Evolutionary conservation across 2,329 filamentous ascomycete genomes (phyloP).

Genomic region (Phialophora tarda): DNA sequence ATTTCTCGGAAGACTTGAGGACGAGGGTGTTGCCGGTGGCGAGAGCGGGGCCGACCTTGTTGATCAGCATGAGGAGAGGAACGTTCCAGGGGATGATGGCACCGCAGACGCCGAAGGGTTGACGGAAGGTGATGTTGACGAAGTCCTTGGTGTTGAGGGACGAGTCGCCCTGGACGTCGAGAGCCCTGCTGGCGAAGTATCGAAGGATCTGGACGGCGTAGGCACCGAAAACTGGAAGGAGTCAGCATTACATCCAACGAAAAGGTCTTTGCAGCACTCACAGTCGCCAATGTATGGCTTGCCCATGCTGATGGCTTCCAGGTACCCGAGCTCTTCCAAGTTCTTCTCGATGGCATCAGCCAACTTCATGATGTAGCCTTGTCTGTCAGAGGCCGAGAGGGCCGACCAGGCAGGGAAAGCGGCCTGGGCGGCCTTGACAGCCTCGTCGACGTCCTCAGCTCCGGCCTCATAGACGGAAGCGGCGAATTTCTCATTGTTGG

Average conservation of each 20-base stretch:
- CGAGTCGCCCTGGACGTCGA: constrained; percentile 52
- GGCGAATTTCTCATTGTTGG: constrained; percentile 43
- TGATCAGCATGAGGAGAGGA: constrained; percentile 51
- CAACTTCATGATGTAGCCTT: constrained; percentile 49
- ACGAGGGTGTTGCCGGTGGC: constrained; percentile 63
- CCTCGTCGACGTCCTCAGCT: constrained; percentile 44
- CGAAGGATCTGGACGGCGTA: constrained; percentile 72
- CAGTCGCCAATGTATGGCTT: constrained; percentile 55
- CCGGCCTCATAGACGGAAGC: constrained; percentile 43
- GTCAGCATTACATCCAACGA: background rate
- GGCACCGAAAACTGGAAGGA: constrained; percentile 68
- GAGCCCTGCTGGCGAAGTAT: constrained; percentile 64
- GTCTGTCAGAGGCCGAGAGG: constrained; percentile 53
- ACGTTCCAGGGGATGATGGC: constrained; percentile 59
- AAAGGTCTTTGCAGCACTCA: constrained; percentile 41
- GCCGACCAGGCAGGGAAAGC: constrained; percentile 52
- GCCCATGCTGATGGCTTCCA: constrained; percentile 59
- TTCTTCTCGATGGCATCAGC: constrained; percentile 51
- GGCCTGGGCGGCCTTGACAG: constrained; percentile 42
- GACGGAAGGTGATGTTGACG: constrained; percentile 61
- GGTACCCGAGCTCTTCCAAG: constrained; percentile 51
- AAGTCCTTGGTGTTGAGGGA: constrained; percentile 52
- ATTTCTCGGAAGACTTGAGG: constrained; percentile 58
- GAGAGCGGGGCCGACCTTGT: constrained; percentile 63
- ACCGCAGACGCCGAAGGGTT: constrained; percentile 61